Evolutionary conservation across 2,329 filamentous ascomycete genomes (phyloP).

Genomic region (Annulohypoxylon truncatum): DNA sequence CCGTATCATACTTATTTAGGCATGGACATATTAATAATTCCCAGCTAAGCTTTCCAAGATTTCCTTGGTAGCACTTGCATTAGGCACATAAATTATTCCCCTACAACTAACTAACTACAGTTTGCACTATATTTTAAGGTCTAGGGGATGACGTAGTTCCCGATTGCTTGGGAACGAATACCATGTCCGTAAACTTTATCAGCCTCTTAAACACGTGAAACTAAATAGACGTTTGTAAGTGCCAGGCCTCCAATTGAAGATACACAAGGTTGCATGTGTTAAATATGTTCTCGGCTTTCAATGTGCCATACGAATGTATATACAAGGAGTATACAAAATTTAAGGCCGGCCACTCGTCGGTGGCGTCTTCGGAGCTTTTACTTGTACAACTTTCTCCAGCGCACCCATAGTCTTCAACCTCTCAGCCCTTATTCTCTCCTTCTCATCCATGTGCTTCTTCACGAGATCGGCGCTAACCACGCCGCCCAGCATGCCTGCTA

Average conservation of each 20-base stretch:
- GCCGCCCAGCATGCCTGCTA: constrained; percentile 64
- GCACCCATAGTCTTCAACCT: constrained; percentile 43
- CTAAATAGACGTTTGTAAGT: background rate
- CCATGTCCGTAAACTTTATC: background rate
- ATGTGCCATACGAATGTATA: constrained; percentile 8
- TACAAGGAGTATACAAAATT: constrained; percentile 7
- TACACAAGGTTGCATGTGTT: background rate
- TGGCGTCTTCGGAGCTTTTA: background rate
- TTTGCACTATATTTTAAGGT: background rate
- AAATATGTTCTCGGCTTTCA: background rate
- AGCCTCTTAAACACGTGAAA: too few relatives aligned
- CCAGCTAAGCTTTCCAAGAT: constrained; percentile 3
- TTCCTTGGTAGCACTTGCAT: constrained; percentile 6
- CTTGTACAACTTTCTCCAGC: constrained; percentile 36
- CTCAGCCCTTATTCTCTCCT: constrained; percentile 42
- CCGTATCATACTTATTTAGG: too few relatives aligned
- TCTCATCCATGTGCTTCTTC: constrained; percentile 48
- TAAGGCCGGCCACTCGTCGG: constrained; percentile 9
- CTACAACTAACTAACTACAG: constrained; percentile 1
- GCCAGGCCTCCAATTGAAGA: background rate
- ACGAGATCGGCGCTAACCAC: constrained; percentile 55
- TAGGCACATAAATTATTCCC: constrained; percentile 22
- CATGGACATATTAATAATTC: too few relatives aligned
- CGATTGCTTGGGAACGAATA: constrained; percentile 18
- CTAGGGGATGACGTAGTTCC: constrained; percentile 33